These are phyloP conservation scores for Colletotrichum sp. DNA, from an alignment of 2,329 filamentous ascomycete genomes.

Conservation along the genomic window DNA sequence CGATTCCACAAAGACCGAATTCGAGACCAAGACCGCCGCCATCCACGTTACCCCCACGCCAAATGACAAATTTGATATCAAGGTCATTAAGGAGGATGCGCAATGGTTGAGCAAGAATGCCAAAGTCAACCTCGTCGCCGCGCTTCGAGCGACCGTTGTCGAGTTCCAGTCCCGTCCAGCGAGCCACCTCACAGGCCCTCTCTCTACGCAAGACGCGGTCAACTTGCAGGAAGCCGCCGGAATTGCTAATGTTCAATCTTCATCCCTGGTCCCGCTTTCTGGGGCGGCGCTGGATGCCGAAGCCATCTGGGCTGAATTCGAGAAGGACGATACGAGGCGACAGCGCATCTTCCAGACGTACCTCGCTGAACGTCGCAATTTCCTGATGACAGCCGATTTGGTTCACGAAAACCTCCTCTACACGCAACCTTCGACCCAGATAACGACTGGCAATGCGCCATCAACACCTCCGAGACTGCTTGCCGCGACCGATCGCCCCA, in stretches of 20 bases:
- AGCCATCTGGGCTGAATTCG: conserved; percentile 63
- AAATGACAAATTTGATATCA: conserved; percentile 73
- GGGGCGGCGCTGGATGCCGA: conserved; percentile 57
- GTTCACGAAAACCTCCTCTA: conserved; percentile 55
- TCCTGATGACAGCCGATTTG: conserved; percentile 68
- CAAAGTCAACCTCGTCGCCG: conserved; percentile 79
- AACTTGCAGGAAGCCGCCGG: conserved; percentile 79
- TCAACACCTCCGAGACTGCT: not conserved
- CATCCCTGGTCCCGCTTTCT: conserved; percentile 61
- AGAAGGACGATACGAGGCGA: conserved; percentile 65
- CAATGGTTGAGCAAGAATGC: conserved; percentile 83
- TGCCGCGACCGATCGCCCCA: conserved; percentile 5
- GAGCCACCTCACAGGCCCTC: conserved; percentile 71
- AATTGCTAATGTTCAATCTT: conserved; percentile 62
- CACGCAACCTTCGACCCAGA: conserved; percentile 28
- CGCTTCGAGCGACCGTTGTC: conserved; percentile 78
- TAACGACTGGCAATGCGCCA: not conserved
- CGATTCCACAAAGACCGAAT: conserved; percentile 69
- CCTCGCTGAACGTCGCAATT: conserved; percentile 72
- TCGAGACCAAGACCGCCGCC: conserved; percentile 84
- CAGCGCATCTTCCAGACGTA: conserved; percentile 75
- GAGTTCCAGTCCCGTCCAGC: conserved; percentile 85
- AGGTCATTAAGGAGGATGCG: conserved; percentile 83
- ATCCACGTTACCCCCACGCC: conserved; percentile 79
- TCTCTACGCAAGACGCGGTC: conserved; percentile 79